phyloP scores from a whole-genome alignment of 192 early-diverging fungal genomes.

The Linnemannia zychae region DNA sequence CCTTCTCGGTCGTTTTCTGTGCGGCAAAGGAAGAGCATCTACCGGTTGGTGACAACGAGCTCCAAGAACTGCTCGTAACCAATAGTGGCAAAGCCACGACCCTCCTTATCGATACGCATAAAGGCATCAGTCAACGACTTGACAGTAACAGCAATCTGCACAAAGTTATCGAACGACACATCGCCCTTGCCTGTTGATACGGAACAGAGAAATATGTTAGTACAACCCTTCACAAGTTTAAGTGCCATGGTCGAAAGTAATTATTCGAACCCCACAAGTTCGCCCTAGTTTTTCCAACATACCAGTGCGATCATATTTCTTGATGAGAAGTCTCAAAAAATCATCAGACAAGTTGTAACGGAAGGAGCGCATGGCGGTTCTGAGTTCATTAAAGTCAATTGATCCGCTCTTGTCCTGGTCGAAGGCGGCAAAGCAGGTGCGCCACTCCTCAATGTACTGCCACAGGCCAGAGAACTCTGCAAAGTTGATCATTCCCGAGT shows the following conservation, averaged over 20 bases:
- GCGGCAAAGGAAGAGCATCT: constrained; percentile 1
- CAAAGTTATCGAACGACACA: constrained; percentile 89
- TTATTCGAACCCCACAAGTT: no score
- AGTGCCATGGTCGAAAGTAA: no score
- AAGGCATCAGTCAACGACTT: constrained; percentile 84
- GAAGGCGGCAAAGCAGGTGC: constrained; percentile 82
- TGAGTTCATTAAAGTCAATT: constrained; percentile 80
- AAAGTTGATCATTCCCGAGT: constrained; percentile 82
- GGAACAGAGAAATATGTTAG: no score
- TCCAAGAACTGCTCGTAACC: constrained; percentile 79
- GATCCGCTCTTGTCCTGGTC: constrained; percentile 81
- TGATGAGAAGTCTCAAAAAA: constrained; percentile 73
- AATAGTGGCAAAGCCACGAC: constrained; percentile 82
- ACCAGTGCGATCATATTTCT: constrained; percentile 85
- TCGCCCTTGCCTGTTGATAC: constrained; percentile 65
- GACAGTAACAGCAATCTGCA: constrained; percentile 79
- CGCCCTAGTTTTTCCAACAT: no score
- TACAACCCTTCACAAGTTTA: no score
- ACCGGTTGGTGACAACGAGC: constrained; percentile 68
- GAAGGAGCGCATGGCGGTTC: constrained; percentile 77
- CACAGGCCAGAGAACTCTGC: constrained; percentile 83
- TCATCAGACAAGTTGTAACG: constrained; percentile 81
- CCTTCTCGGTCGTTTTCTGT: background rate
- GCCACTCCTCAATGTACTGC: constrained; percentile 89
- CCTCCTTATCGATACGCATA: constrained; percentile 78